phyloP scores from a whole-genome alignment of 2,329 filamentous ascomycete species.

The Colletotrichum navitas region DNA sequence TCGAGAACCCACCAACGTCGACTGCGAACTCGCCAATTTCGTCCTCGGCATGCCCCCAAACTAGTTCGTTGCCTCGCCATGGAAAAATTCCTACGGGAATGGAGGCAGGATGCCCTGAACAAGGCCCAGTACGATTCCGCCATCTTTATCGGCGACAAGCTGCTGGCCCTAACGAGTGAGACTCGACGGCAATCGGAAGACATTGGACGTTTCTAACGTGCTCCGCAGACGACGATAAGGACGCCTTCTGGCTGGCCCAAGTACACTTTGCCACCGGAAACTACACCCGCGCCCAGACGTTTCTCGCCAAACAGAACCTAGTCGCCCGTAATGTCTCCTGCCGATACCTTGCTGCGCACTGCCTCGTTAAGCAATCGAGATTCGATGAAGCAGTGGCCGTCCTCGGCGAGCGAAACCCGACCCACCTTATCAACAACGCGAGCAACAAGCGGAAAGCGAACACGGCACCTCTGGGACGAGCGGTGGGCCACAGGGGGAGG shows the following conservation, averaged over 20 bases:
- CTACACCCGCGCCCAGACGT: slow-evolving; percentile 89
- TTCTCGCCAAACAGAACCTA: slow-evolving; percentile 87
- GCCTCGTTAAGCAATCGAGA: slow-evolving; percentile 90
- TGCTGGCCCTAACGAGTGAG: slow-evolving; percentile 91
- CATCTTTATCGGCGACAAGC: slow-evolving; percentile 97
- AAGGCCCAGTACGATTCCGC: slow-evolving; percentile 97
- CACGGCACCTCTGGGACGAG: slow-evolving; percentile 62
- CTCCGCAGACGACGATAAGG: slow-evolving; percentile 83
- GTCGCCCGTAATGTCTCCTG: slow-evolving; percentile 86
- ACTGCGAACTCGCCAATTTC: not conserved
- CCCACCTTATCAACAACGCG: slow-evolving; percentile 80
- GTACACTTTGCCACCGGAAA: slow-evolving; percentile 96
- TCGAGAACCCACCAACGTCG: not conserved
- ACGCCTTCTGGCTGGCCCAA: slow-evolving; percentile 98
- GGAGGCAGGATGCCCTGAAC: slow-evolving; percentile 95
- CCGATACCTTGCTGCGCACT: slow-evolving; percentile 92
- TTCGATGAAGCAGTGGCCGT: slow-evolving; percentile 89
- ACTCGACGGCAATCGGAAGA: slow-evolving; percentile 31
- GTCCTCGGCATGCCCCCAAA: slow-evolving; percentile 29
- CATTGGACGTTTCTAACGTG: slow-evolving; percentile 11
- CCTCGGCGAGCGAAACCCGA: slow-evolving; percentile 94
- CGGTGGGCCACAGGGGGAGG: slow-evolving; percentile 48
- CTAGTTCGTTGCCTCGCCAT: slow-evolving; percentile 60
- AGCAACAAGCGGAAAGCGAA: slow-evolving; percentile 78
- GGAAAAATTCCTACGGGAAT: slow-evolving; percentile 93